Evolutionary conservation across 2,329 filamentous ascomycete genomes (phyloP).

Genomic region (Epichloe bromicola): DNA sequence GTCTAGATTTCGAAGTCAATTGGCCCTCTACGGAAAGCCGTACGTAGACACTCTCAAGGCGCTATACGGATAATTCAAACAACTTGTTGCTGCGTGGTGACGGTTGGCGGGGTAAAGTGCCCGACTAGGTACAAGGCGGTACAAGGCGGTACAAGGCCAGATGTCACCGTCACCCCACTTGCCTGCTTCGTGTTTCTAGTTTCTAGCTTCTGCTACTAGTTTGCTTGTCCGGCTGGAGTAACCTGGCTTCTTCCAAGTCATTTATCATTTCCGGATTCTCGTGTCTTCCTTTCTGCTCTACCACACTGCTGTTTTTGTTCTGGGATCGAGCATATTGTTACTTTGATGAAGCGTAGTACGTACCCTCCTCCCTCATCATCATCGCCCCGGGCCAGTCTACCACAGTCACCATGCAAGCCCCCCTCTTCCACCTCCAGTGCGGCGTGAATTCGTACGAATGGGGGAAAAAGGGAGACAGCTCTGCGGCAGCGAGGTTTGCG

Average conservation of each 20-base stretch:
- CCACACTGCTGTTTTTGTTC: not conserved
- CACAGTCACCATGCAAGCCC: conserved; percentile 48
- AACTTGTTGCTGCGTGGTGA: not conserved
- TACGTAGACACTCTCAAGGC: too few species aligned
- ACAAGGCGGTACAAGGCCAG: too few species aligned
- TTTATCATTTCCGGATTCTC: not conserved
- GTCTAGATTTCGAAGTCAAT: too few species aligned
- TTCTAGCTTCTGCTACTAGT: not conserved
- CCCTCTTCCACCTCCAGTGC: conserved; percentile 78
- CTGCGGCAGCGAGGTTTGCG: conserved; percentile 80
- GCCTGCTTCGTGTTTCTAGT: not conserved
- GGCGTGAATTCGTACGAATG: conserved; percentile 98
- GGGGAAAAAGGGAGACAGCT: conserved; percentile 77
- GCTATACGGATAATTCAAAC: too few species aligned
- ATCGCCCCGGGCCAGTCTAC: not conserved
- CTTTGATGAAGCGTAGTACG: too few species aligned
- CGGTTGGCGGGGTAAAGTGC: not conserved
- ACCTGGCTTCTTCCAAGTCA: too few species aligned
- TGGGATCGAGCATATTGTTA: not conserved
- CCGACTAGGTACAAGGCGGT: too few species aligned
- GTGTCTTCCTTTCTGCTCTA: not conserved
- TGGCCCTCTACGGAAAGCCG: too few species aligned
- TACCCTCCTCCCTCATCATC: too few species aligned
- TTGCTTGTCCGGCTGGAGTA: not conserved
- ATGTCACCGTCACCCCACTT: too few species aligned